Evolutionary conservation across 163 green algal genomes (phyloP), one percentile per base, ranked within the genome.

Genomic region (Scenedesmus sp.): DNA sequence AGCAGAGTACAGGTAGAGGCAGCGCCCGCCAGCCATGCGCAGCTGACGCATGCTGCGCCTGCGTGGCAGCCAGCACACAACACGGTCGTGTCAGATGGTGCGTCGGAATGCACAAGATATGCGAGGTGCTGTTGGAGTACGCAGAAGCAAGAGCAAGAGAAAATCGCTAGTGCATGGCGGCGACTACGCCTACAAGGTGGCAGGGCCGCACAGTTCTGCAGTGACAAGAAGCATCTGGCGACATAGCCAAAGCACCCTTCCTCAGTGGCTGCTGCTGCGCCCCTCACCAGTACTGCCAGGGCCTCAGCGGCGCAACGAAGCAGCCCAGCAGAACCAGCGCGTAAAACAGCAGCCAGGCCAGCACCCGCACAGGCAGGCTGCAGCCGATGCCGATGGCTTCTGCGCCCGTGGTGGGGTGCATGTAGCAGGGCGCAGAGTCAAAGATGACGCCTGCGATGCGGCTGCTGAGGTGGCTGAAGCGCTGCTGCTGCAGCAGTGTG

Each of bases 361-460:
- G 70, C 23, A 79, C 0, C 70, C 70, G 18, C 23, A 79, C 70
- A 52, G 23, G 70, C 70, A 79, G 70, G 70, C 70, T 79, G 70
- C 70, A 6, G 70, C 70, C 70, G 5, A 79, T 52, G 70, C 70
- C 23, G 20, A 52, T 79, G 46, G 70, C 70, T 79, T 12, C 70
- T 52, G 70, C 70, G 0, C 70, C 70, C 4, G 70, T 79, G 23
- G 13, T 5, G 2, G 70, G 70, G 23, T 79, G 70, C 70, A 79
- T 79, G 70, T 79, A 79, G 70, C 70, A 79, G 70, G 70, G 70
- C 4, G 70, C 70, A 52, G 70, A 79, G 70, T 79, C 70, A 79
- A 79, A 79, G 70, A 79, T 79, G 70, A 79, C 70, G 70, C 70
- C 70, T 79, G 66, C 13, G 23, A 79, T 79, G 70, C 23, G 70